Conservation (phyloP, 495 filamentous ascomycete species). For the Tetracladium marchalianum region DNA sequence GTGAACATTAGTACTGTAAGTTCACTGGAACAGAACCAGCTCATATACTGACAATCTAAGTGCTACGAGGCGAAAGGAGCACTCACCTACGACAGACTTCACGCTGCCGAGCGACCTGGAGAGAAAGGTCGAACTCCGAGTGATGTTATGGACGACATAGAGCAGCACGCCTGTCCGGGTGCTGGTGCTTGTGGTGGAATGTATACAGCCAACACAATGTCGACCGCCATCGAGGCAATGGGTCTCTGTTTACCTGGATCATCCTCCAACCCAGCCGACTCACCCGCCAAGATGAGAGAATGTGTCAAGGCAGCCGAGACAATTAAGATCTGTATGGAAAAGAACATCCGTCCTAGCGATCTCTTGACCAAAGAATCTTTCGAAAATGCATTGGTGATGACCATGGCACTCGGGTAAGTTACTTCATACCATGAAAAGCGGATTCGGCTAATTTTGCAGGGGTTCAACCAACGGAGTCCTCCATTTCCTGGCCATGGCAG, state of each 20-base stretch:
- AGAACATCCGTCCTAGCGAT: slow-evolving; percentile 75
- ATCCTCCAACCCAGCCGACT: slow-evolving; percentile 78
- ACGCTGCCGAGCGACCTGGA: slow-evolving; percentile 26
- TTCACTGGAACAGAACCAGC: no score
- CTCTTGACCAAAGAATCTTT: slow-evolving; percentile 78
- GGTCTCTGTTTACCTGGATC: slow-evolving; percentile 84
- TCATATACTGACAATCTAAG: slow-evolving; percentile 31
- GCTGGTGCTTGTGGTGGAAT: slow-evolving; percentile 93
- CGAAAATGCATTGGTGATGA: slow-evolving; percentile 87
- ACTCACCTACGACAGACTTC: slow-evolving; percentile 61
- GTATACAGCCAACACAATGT: slow-evolving; percentile 97
- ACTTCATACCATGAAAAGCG: slow-evolving; percentile 26
- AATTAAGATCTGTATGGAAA: slow-evolving; percentile 78
- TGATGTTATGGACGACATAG: slow-evolving; percentile 81
- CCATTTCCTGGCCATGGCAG: slow-evolving; percentile 92
- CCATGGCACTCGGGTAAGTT: slow-evolving; percentile 68
- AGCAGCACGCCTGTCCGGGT: slow-evolving; percentile 78
- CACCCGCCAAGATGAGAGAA: slow-evolving; percentile 86
- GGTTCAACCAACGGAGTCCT: slow-evolving; percentile 87
- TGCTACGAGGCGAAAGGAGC: slow-evolving; percentile 91
- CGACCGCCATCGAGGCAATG: slow-evolving; percentile 93
- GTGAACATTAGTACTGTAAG: slow-evolving; percentile 58
- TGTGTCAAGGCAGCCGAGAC: slow-evolving; percentile 79
- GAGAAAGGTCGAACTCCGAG: slow-evolving; percentile 43
- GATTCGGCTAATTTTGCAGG: slow-evolving; percentile 9